phyloP scores from a whole-genome alignment of 495 filamentous ascomycete genomes.

The Penicillium pulvis region DNA sequence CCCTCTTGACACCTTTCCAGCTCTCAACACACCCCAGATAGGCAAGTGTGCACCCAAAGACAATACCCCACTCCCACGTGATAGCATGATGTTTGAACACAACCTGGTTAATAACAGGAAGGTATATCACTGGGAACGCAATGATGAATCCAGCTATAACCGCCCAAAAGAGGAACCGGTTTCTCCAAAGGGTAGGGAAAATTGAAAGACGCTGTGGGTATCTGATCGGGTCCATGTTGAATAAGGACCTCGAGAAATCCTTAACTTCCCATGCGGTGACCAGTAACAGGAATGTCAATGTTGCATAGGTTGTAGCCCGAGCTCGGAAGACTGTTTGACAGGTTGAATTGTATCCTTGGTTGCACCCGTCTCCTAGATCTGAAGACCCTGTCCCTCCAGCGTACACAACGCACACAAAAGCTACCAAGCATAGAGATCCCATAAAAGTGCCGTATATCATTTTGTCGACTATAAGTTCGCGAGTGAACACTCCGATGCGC shows the following conservation, averaged over 20 bases:
- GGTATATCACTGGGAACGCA: conserved; percentile 74
- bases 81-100: conserved; percentile 80
- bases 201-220: conserved; percentile 50
- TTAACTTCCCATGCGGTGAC: conserved; percentile 78
- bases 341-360: conserved; percentile 52
- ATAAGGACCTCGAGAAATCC: conserved; percentile 67
- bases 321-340: conserved; percentile 74
- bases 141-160: conserved; percentile 66
- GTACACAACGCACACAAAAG: conserved; percentile 71
- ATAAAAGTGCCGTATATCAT: conserved; percentile 71
- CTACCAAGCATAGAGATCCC: conserved; percentile 64
- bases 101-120: conserved; percentile 64
- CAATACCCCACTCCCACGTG: conserved; percentile 72
- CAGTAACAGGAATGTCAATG: conserved; percentile 72
- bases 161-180: conserved; percentile 74
- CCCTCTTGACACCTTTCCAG: conserved; percentile 68
- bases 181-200: conserved; percentile 67
- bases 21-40: conserved; percentile 64
- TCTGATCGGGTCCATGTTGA: conserved; percentile 61
- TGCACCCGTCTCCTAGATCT: conserved; percentile 66
- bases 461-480: conserved; percentile 72
- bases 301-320: conserved; percentile 74
- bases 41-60: conserved; percentile 58
- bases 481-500: conserved; percentile 68
- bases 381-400: conserved; percentile 59